These are phyloP conservation scores for Pyricularia pennisetigena DNA, from an alignment of 2,329 filamentous ascomycete species.

Conservation along the genomic window DNA sequence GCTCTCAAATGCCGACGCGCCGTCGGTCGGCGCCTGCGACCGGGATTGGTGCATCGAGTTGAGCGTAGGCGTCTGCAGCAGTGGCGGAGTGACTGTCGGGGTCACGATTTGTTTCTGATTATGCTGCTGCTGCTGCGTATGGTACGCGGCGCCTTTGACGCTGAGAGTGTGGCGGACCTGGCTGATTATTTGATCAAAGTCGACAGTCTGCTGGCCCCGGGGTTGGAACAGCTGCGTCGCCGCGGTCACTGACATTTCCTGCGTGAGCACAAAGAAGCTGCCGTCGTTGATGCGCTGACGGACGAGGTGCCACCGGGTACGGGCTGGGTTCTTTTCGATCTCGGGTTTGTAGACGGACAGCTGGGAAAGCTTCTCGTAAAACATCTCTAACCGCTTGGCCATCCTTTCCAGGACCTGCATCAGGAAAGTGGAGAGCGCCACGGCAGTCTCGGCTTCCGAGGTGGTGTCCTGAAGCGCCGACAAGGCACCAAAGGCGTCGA, in stretches of 20 bases:
- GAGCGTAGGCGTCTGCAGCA: constrained; percentile 10
- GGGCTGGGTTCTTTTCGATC: constrained; percentile 41
- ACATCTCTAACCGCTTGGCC: constrained; percentile 38
- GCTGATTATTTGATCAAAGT: constrained; percentile 34
- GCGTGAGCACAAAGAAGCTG: constrained; percentile 38
- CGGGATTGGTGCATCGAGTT: constrained; percentile 7
- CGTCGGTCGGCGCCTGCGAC: neutral
- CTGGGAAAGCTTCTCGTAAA: constrained; percentile 39
- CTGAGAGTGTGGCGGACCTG: constrained; percentile 27
- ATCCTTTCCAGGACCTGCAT: constrained; percentile 43
- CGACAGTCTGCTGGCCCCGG: constrained; percentile 23
- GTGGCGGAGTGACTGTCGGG: neutral
- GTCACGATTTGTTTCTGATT: constrained; percentile 4
- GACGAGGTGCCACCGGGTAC: constrained; percentile 41
- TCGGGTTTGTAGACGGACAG: constrained; percentile 39
- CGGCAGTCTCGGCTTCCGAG: constrained; percentile 24
- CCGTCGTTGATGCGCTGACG: constrained; percentile 37
- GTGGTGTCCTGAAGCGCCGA: constrained; percentile 25
- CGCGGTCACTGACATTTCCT: constrained; percentile 18
- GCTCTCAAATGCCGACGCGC: constrained; percentile 4
- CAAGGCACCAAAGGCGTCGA: constrained; percentile 42
- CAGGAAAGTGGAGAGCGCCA: constrained; percentile 33
- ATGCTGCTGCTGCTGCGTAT: constrained; percentile 2
- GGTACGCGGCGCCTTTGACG: constrained; percentile 9
- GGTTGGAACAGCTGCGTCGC: constrained; percentile 14